Evolutionary conservation across 75 land plant genomes (phyloP), one percentile per base, ranked within the genome.

Genomic region (Selaginella tamariscina): DNA sequence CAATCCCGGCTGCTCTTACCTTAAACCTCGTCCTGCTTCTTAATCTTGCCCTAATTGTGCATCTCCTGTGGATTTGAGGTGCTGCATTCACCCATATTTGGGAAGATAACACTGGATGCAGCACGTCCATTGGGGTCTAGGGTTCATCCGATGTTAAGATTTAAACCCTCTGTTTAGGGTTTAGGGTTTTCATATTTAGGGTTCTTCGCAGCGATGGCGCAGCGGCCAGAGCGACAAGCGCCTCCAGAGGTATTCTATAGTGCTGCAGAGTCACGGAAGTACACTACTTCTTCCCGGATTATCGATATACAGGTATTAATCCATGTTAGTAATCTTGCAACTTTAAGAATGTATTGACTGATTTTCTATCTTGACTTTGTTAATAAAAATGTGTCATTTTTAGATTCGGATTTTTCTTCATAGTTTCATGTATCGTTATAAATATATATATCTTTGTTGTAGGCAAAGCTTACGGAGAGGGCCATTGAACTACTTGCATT

Each of bases 181-280:
- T 39, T 39, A 39, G 5, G 49, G 49, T 15, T n/a, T n/a, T n/a
- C n/a, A n/a, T n/a, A n/a, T n/a, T n/a, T n/a, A n/a, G n/a, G n/a
- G n/a, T n/a, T n/a, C n/a, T n/a, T n/a, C n/a, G n/a, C 26, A 65
- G 75, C 31, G 33, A 79, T 79, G 81, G 67, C 81, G 29, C n/a
- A 85, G 24, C 69, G 98, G 33, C 98, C 98, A 24, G 98, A 94
- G 75, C 55, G 80, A 20, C 86, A 80, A 62, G 86, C 88, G 20
- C 98, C 98, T 0, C 98, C 98, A 0, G 98, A 94, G 83, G 76
- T 94, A 31, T 94, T 86, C 79, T 94, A 94, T 76, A 84, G 89
- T 56, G 91, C 86, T 1, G 20, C 71, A 0, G 98, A 94, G 66
- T 89, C 98, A 44, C 84, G 98, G 0, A 94, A 94, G 72, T 94